Conservation (phyloP, 1,284 basidiomycete species). For the Malassezia sympodialis region DNA sequence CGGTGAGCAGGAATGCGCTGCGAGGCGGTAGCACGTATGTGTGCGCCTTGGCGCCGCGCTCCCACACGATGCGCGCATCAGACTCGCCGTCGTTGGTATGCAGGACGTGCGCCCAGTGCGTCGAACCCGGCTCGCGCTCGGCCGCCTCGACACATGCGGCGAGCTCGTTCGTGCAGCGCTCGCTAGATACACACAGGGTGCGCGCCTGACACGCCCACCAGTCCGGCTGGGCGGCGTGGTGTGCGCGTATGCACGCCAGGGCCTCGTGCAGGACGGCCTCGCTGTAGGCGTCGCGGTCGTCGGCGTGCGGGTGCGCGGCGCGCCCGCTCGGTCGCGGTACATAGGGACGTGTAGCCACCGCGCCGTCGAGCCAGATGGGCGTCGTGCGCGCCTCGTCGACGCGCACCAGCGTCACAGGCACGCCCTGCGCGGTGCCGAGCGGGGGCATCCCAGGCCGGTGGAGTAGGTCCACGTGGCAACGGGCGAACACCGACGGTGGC, state of each 20-base stretch:
- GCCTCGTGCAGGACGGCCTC: background rate
- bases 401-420: background rate
- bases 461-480: background rate
- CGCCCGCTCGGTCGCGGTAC: background rate
- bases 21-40: slow-evolving; percentile 2
- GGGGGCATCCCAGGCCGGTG: background rate
- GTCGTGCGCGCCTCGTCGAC: background rate
- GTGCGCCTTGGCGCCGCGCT: no score
- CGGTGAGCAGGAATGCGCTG: slow-evolving; percentile 13
- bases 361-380: background rate
- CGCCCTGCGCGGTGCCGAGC: background rate
- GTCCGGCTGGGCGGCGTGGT: background rate
- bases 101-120: background rate
- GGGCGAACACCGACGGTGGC: background rate
- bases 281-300: background rate
- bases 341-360: background rate
- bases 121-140: background rate
- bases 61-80: background rate
- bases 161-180: background rate
- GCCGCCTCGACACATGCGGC: background rate
- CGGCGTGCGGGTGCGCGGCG: background rate
- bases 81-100: background rate
- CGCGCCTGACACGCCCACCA: background rate
- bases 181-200: background rate
- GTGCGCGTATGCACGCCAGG: background rate